Evolutionary conservation across 2,329 filamentous ascomycete genomes (phyloP), one percentile per base, ranked within the genome.

Genomic region (Parastagonospora nodorum): DNA sequence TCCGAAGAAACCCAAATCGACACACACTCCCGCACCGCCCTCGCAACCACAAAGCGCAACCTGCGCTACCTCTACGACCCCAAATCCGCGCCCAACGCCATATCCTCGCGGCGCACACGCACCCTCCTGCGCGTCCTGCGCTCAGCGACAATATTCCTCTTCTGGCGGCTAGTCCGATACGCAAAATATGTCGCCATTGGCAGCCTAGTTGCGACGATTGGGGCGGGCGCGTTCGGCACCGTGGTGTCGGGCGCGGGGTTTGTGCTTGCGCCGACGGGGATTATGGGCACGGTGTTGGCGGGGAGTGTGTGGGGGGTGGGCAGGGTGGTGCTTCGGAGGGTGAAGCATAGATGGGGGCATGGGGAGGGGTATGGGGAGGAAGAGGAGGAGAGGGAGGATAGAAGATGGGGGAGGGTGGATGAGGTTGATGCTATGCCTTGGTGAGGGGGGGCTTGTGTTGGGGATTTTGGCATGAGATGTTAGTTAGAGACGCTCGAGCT

Each of bases 161-260:
- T 77, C 61, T 78, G 75, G 75, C 68, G 74, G 15, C 53, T 75
- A 0, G 66, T 76, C 0, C 67, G 75, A 2, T 77, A 76, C 43
- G 75, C 74, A 16, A 78, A 77, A 50, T 78, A 77, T 42, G 74
- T 74, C 4, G 73, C 73, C 2, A 71, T 77, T 29, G 75, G 75
- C 2, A 71, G 73, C 1, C 48, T 74, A 6, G 67, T 73, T 0
- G 74, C 75, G 1, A 74, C 75, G 0, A 53, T 77, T n/a, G 69
- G 70, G 1, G 74, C 63, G 51, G 44, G 75, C 3, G 74, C 63
- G 10, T 62, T 75, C 15, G 74, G 74, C 1, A 67, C 66, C 1
- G 53, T 76, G 5, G 61, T 71, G 2, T 72, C 67, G 28, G 75
- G 75, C 5, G 73, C 69, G 8, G 74, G 69, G 2, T 78, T 77